Evolutionary conservation across 108 stramenopile species (phyloP), one percentile per base, ranked within the genome.

Genomic region (Cylindrotheca closterium): DNA sequence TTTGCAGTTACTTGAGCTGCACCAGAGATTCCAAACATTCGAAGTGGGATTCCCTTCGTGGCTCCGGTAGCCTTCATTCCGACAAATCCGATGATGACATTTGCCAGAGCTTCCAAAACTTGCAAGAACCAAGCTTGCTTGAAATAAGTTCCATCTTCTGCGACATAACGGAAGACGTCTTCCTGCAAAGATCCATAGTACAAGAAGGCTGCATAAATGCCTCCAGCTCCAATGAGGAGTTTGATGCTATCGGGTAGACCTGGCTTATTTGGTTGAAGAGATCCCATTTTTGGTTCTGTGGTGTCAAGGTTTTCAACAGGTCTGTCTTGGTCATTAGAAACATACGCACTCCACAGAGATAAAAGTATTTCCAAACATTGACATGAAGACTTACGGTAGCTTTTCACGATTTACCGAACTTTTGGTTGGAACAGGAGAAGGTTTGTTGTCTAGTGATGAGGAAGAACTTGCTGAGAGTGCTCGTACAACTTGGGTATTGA

Each of bases 151-250:
- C 94, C 96, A 73, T 97, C 96, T 8, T 58, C 67, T n/a, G 93
- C 69, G 4, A 77, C 87, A 72, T 85, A 94, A 4, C 91, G 91
- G 58, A 94, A 94, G 51, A 96, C 91, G 68, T 97, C 95, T 67
- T 97, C 98, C 73, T 97, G 96, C 17, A 98, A 80, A 1, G 94
- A 89, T 21, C 96, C 98, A 71, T 96, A 97, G 67, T 94, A 93
- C 50, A 98, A 75, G 68, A 96, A 98, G 46, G 95, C 93, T 12
- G 68, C 89, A 67, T 97, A 98, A 71, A 98, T 98, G 30, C 98
- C 96, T 27, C 93, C 94, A 17, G 91, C 94, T 34, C 92, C 93
- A 55, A 94, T 86, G 50, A 92, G 45, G 23, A 94, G 85, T 71
- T 91, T 91, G 53, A 77, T 53, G 18, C 86, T 67, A 55, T 86